phyloP scores from a whole-genome alignment of 768 basidiomycete species.

The Panaeolus cyanescens region DNA sequence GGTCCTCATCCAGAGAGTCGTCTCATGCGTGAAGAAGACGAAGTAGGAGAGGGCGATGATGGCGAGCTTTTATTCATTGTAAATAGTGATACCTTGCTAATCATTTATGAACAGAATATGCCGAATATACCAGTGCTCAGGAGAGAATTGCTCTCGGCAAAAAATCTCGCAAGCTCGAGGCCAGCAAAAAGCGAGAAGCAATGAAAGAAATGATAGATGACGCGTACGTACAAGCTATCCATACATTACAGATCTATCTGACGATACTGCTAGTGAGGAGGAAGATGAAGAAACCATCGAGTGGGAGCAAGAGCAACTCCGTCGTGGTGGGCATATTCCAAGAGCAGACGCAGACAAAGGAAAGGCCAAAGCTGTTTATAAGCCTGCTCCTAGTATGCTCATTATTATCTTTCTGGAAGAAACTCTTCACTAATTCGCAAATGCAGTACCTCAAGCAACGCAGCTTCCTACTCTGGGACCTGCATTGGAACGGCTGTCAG shows the following conservation, averaged over 20 bases:
- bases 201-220: constrained; percentile 86
- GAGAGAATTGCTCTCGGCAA: constrained; percentile 86
- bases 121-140: constrained; percentile 86
- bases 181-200: constrained; percentile 60
- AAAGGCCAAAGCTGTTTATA: constrained; percentile 61
- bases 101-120: constrained; percentile 61
- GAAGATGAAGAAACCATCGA: constrained; percentile 83
- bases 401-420: neutral
- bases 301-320: constrained; percentile 85
- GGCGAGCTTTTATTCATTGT: constrained; percentile 45
- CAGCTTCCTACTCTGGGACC: constrained; percentile 66
- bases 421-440: constrained; percentile 11
- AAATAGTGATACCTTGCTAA: neutral
- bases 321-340: constrained; percentile 62
- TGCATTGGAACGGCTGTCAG: constrained; percentile 61
- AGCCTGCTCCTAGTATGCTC: constrained; percentile 67
- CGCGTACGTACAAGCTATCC: constrained; percentile 51
- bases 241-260: constrained; percentile 1
- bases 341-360: constrained; percentile 37
- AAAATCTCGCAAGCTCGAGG: constrained; percentile 74
- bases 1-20: constrained; percentile 88
- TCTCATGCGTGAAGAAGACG: constrained; percentile 83
- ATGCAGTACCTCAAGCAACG: constrained; percentile 64
- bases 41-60: constrained; percentile 86
- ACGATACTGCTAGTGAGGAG: constrained; percentile 55